Percentiles rank a stretch among this genome's conserved stretches.
Conservation (phyloP, 2,329 filamentous ascomycete species). For the Microdochium trichocladiopsis region DNA sequence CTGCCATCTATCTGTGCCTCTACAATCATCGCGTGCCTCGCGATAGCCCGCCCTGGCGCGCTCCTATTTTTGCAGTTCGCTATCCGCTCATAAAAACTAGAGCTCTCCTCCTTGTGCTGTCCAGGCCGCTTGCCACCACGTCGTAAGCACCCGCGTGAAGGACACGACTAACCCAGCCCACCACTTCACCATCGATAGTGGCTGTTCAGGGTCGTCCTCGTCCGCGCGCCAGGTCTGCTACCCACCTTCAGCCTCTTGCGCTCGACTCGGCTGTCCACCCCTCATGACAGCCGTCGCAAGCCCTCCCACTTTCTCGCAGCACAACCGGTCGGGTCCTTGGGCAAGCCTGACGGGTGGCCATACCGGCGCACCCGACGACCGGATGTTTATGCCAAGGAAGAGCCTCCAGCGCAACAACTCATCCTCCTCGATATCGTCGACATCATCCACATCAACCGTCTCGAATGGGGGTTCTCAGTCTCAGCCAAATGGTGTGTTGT, state of each 20-base stretch:
- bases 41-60: conserved; percentile 4
- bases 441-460: conserved; percentile 56
- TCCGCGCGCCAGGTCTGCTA: conserved; percentile 5
- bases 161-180: conserved; percentile 11
- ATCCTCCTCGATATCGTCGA: conserved; percentile 74
- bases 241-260: conserved; percentile 17
- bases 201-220: conserved; percentile 1
- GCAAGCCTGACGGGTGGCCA: not conserved
- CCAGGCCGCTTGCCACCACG: not conserved
- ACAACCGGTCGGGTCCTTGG: conserved; percentile 45
- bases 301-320: conserved; percentile 55
- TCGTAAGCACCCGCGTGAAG: conserved; percentile 8
- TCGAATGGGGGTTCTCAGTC: conserved; percentile 50
- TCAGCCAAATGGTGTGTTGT: conserved; percentile 48
- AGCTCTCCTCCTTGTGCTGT: too few species aligned
- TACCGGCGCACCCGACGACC: conserved; percentile 33
- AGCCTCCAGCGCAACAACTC: conserved; percentile 82
- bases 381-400: conserved; percentile 88
- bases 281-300: conserved; percentile 64
- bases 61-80: too few species aligned
- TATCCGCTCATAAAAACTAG: too few species aligned
- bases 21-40: not conserved
- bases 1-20: not conserved
- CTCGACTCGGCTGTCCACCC: conserved; percentile 17
- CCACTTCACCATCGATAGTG: conserved; percentile 9